phyloP scores from a whole-genome alignment of 441 rosid genomes.

The Breynia disticha region DNA sequence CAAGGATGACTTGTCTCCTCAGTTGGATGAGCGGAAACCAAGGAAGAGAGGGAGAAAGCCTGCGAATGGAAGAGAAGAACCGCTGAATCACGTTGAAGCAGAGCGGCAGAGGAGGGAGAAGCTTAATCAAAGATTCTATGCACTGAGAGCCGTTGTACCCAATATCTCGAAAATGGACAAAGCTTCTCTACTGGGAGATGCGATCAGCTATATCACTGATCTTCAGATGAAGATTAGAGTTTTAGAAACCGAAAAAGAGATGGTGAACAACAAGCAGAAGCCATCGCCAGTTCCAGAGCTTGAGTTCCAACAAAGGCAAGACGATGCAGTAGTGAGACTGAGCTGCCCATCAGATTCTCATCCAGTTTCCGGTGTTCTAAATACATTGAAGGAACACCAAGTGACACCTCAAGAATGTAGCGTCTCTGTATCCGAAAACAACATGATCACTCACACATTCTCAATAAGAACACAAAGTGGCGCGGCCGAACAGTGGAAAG shows the following conservation, averaged over 20 bases:
- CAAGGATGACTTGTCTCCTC: constrained; percentile 43
- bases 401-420: constrained; percentile 43
- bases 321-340: constrained; percentile 63
- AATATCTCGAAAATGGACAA: constrained; percentile 97
- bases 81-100: constrained; percentile 91
- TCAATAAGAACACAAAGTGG: constrained; percentile 51
- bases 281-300: constrained; percentile 39
- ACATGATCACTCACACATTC: constrained; percentile 66
- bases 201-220: constrained; percentile 77
- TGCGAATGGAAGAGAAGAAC: constrained; percentile 94
- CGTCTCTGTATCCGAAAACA: constrained; percentile 45
- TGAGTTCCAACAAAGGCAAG: constrained; percentile 60
- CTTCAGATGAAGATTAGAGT: constrained; percentile 62
- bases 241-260: constrained; percentile 67
- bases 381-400: constrained; percentile 58
- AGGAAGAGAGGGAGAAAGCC: constrained; percentile 92
- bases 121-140: constrained; percentile 87
- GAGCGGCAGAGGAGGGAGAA: constrained; percentile 98
- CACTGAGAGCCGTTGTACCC: constrained; percentile 91
- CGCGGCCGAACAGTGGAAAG: constrained; percentile 71
- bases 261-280: constrained; percentile 30
- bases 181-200: constrained; percentile 89
- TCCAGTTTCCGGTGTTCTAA: constrained; percentile 50
- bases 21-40: constrained; percentile 59
- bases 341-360: constrained; percentile 68